A percentile compares a stretch with the other conserved stretches of the same genome.
phyloP scores from a whole-genome alignment of 169 alveolate genomes.

The Amoebophrya sp. region DNA sequence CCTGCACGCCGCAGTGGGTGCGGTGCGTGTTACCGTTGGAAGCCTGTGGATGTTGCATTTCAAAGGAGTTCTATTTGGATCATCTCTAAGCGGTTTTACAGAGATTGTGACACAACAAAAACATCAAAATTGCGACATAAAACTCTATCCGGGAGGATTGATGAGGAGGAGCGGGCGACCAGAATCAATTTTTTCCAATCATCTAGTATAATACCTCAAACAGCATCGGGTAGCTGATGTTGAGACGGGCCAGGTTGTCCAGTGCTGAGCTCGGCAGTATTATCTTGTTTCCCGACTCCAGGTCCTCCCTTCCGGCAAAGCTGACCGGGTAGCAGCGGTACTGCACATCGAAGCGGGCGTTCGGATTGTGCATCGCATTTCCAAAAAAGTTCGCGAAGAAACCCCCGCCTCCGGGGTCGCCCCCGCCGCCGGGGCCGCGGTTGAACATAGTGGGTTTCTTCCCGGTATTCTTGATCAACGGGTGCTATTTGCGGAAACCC shows the following conservation, averaged over 20 bases:
- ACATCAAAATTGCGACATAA: too few relatives aligned
- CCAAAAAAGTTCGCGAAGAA: slow-evolving; percentile 22
- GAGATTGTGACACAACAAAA: too few relatives aligned
- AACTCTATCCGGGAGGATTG: too few relatives aligned
- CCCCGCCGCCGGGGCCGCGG: background rate
- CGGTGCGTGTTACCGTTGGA: slow-evolving; percentile 17
- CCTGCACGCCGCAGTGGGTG: slow-evolving; percentile 81
- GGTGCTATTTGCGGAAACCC: too few relatives aligned
- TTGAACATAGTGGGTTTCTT: background rate
- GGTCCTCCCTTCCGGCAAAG: slow-evolving; percentile 57
- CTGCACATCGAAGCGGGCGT: slow-evolving; percentile 26
- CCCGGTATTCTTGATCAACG: too few relatives aligned
- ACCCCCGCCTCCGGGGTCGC: background rate
- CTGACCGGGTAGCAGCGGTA: slow-evolving; percentile 55
- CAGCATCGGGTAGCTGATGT: slow-evolving; percentile 61
- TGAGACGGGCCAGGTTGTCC: slow-evolving; percentile 51
- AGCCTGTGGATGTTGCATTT: too few relatives aligned
- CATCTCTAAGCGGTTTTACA: too few relatives aligned
- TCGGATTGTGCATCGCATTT: background rate
- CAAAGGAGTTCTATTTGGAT: too few relatives aligned
- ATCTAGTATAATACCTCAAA: slow-evolving; percentile 52
- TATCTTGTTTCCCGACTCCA: slow-evolving; percentile 58
- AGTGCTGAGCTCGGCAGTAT: slow-evolving; percentile 60
- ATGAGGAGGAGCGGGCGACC: too few relatives aligned
- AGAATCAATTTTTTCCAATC: too few relatives aligned